Base-by-base conservation (phyloP, 2,329 filamentous ascomycete species). In the Penicillium sumatraense region DNA sequence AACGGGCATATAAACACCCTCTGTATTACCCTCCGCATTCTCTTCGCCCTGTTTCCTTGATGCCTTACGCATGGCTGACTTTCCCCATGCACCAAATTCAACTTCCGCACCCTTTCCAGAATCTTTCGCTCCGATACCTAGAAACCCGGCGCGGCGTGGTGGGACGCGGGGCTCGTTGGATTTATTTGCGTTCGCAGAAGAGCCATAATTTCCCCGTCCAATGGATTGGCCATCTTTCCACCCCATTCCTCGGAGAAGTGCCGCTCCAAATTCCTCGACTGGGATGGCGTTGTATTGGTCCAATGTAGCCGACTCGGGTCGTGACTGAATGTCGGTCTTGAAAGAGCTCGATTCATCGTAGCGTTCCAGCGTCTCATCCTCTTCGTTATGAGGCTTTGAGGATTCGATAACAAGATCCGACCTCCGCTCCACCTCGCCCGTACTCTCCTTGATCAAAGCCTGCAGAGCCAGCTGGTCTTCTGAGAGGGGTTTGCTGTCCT, bases 231-330 rank as follows among this genome's bases (percentile, higher is more conserved):
- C 86, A 60, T 87, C 85, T 67, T 97, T 92, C 93, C 93, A 97
- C 8, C 95, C 95, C 90, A 98, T 97, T 9, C 93, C 92, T 27
- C 93, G 86, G 31, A 99, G 81, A 60, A 98, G 81, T 0, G 93
- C 92, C 16, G 92, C 89, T 7, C 95, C 95, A 62, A 98, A 99
- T 65, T 97, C 92, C 64, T 97, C 93, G 14, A 98, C 91, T 0
- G 95, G 93, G 58, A 96, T 89, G 11, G 89, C 87, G 55, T 89
- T 88, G 75, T 98, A 98, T 67, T 95, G 91, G 29, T 90, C 89
- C 16, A 96, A 78, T 0, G 87, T 90, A 3, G 91, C 88, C 26
- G 85, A 81, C 20, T 91, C 89, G 1, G 91, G 92, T 1, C 91
- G 88, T 23, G 83, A 78, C 11, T 83, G 80, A 26, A 93, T 83